Evolutionary conservation across 495 filamentous ascomycete species (phyloP).

Genomic region (Talaromyces adpressus): DNA sequence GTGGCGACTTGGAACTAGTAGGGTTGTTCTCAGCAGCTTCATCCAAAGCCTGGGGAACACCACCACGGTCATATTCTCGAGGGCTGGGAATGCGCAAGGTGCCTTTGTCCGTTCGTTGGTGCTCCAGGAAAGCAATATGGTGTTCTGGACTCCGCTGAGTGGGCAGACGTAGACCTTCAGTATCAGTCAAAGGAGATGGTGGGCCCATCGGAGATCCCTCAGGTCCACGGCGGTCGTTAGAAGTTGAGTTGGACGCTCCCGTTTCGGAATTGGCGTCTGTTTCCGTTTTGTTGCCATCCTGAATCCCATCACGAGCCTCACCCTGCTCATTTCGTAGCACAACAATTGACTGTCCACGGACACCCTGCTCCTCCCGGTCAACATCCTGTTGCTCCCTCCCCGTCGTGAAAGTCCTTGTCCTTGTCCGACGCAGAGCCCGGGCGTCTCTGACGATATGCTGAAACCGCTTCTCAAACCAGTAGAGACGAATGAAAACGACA

Average conservation of each 20-base stretch:
- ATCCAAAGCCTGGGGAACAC: conserved; percentile 56
- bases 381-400: conserved; percentile 38
- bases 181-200: conserved; percentile 10
- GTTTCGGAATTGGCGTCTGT: conserved; percentile 18
- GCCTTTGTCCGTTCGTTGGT: conserved; percentile 69
- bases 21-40: conserved; percentile 26
- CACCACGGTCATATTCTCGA: conserved; percentile 74
- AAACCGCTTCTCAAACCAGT: conserved; percentile 97
- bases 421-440: conserved; percentile 44
- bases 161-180: conserved; percentile 39
- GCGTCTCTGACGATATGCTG: conserved; percentile 64
- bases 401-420: conserved; percentile 49
- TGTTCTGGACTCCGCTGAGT: conserved; percentile 56
- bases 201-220: conserved; percentile 10
- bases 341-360: conserved; percentile 64
- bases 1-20: conserved; percentile 11
- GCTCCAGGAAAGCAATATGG: conserved; percentile 79
- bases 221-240: conserved; percentile 12
- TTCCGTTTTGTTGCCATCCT: conserved; percentile 14
- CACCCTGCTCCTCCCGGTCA: conserved; percentile 54
- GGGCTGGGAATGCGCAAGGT: conserved; percentile 82
- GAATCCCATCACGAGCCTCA: conserved; percentile 18
- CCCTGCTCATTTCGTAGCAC: conserved; percentile 54
- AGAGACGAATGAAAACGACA: conserved; percentile 85
- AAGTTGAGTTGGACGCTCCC: conserved; percentile 17